Percentiles rank a stretch among this genome's conserved stretches.
These are phyloP conservation scores for Mycena venus DNA, from an alignment of 768 basidiomycete species.

Conservation along the genomic window DNA sequence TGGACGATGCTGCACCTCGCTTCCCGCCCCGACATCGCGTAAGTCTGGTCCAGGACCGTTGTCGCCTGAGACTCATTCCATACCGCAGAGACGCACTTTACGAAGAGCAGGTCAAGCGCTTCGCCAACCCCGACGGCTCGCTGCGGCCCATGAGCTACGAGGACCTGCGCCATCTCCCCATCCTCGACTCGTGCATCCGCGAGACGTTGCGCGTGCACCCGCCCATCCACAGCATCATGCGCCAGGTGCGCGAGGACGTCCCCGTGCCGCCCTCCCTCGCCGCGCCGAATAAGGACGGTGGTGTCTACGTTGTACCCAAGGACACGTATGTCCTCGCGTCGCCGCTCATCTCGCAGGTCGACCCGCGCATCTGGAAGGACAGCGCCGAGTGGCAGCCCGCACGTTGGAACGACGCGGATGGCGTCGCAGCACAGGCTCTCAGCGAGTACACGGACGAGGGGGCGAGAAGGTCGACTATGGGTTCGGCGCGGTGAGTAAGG, in stretches of 20 bases:
- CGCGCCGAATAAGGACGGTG: constrained; percentile 78
- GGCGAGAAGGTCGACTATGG: constrained; percentile 97
- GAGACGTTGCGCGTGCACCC: constrained; percentile 95
- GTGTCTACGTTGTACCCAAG: constrained; percentile 87
- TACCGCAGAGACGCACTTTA: constrained; percentile 80
- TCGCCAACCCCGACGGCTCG: constrained; percentile 83
- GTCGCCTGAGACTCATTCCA: neutral
- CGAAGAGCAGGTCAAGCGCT: constrained; percentile 89
- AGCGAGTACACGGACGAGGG: constrained; percentile 79
- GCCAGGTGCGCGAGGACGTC: constrained; percentile 90
- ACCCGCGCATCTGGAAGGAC: constrained; percentile 86
- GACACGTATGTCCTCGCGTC: constrained; percentile 92
- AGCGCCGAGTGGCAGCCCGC: constrained; percentile 80
- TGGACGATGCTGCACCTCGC: constrained; percentile 95
- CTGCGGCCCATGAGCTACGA: constrained; percentile 89
- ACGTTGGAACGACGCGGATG: constrained; percentile 90
- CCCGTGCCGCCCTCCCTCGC: constrained; percentile 85
- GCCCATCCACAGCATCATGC: constrained; percentile 96
- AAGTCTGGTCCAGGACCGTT: constrained; percentile 45
- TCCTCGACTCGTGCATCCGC: constrained; percentile 91
- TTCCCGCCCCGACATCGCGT: constrained; percentile 80
- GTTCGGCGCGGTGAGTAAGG: constrained; percentile 95
- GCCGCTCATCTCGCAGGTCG: constrained; percentile 89
- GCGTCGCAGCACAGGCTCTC: constrained; percentile 84
- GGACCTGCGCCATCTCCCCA: constrained; percentile 83